Base-by-base conservation (phyloP, 2,329 filamentous ascomycete genomes). In the Albophoma yamanashiensis region DNA sequence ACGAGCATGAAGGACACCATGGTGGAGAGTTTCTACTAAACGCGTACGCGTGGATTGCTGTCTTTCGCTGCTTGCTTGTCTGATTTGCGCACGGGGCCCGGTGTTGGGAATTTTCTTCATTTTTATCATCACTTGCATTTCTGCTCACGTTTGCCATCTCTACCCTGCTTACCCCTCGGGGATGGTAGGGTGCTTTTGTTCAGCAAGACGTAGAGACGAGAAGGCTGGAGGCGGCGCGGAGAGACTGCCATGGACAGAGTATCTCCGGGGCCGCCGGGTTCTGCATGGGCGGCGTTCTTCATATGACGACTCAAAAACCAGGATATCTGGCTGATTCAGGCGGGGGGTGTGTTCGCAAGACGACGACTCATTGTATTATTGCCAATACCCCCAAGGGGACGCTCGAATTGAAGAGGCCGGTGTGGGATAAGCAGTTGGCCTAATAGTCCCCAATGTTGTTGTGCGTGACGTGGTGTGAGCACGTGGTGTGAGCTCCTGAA, bases 11-110 rank as follows among this genome's bases (percentile, higher is more conserved):
- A 97, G 84, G 93, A 97, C 75, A 94, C 92, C 66, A 96, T 99
- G 85, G 94, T 99, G 63, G 94, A 99, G 81, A 96, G 91, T 69
- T 99, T 97, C 79, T 99, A 99, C 80, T 99, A 82, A 82, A 60
- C 17, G 40, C 27, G 56, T 40, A n/a, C 40, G 22, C 47, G n/a
- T 55, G 47, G 55, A n/a, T 60, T 56, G 14, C 56, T 66, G 58
- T 66, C 27, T 56, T 57, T 22, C 39, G 64, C 66, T 59, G 62
- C 57, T 58, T 40, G 47, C 57, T 36, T 47, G 27, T 45, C 58
- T 58, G 40, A 58, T 58, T 58, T 52, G n/a, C 57, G 50, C 57
- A 55, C 39, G 62, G 60, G 58, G 47, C 47, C 56, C 25, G 60
- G 62, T 60, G 56, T 62, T 62, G 58, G 58, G 62, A 56, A 22